Evolutionary conservation across 2,329 filamentous ascomycete genomes (phyloP).

Genomic region (Thielaviopsis euricoi): DNA sequence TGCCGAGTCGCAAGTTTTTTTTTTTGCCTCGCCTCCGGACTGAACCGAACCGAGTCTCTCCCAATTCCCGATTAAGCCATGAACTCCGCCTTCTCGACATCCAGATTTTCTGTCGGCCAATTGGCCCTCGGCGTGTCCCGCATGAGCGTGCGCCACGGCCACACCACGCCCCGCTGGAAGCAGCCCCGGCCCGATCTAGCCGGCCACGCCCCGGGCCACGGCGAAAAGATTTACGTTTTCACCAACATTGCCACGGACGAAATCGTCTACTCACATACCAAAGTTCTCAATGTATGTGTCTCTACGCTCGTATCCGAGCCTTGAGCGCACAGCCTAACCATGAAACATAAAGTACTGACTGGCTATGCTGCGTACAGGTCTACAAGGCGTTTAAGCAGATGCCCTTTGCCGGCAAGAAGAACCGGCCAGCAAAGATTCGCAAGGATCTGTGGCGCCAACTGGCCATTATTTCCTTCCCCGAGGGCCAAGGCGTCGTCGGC

Average conservation of each 20-base stretch:
- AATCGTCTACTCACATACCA: constrained; percentile 34
- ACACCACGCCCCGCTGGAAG: constrained; percentile 15
- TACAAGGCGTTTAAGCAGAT: constrained; percentile 37
- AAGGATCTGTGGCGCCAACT: constrained; percentile 52
- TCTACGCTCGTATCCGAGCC: constrained; percentile 1
- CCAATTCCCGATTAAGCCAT: constrained; percentile 14
- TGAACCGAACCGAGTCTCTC: neutral
- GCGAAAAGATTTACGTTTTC: constrained; percentile 42
- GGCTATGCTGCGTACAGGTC: constrained; percentile 16
- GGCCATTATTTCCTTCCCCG: constrained; percentile 40
- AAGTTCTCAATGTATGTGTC: constrained; percentile 28
- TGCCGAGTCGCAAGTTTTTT: neutral
- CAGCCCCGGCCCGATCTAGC: constrained; percentile 14
- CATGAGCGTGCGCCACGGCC: constrained; percentile 25
- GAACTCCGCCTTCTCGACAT: constrained; percentile 19
- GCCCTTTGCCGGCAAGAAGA: constrained; percentile 52
- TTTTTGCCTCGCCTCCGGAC: neutral
- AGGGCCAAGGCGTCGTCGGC: constrained; percentile 34
- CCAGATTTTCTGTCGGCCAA: constrained; percentile 21
- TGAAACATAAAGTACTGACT: neutral
- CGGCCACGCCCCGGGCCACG: constrained; percentile 25
- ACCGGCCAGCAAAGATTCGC: constrained; percentile 42
- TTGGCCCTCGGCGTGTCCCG: constrained; percentile 25
- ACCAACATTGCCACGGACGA: constrained; percentile 32
- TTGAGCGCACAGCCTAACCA: neutral